Conservation (phyloP, 768 basidiomycete genomes). For the Podaxis rugospora region DNA sequence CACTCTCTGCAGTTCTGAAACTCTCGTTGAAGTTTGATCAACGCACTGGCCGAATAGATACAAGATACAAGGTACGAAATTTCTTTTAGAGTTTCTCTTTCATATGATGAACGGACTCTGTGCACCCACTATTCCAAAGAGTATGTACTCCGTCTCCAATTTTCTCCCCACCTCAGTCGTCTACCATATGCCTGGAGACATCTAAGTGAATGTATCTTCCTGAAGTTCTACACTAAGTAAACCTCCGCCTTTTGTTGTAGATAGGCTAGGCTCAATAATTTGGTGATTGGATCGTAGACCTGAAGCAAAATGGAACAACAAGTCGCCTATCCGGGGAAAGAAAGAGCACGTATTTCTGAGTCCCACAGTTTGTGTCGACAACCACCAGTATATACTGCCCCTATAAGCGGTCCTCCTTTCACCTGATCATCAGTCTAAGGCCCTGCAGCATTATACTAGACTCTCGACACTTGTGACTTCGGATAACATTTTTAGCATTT, state of each 20-base stretch:
- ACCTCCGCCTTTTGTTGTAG: too few relatives aligned
- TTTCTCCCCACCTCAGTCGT: too few relatives aligned
- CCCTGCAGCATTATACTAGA: slow-evolving; percentile 73
- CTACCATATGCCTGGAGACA: too few relatives aligned
- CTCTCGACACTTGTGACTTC: slow-evolving; percentile 57
- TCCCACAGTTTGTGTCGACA: slow-evolving; percentile 81
- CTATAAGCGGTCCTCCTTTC: slow-evolving; percentile 45
- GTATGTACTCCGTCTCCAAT: too few relatives aligned
- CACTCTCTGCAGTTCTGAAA: neutral
- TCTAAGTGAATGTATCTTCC: too few relatives aligned
- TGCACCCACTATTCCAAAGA: too few relatives aligned
- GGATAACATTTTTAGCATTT: slow-evolving; percentile 81
- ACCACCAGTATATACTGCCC: slow-evolving; percentile 88
- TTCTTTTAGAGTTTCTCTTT: too few relatives aligned
- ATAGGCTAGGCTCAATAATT: neutral
- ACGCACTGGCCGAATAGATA: too few relatives aligned
- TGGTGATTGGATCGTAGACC: neutral
- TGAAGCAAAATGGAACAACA: neutral
- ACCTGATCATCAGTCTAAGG: slow-evolving; percentile 23
- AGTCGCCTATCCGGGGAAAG: neutral
- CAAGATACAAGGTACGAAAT: too few relatives aligned
- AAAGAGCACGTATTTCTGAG: slow-evolving; percentile 64
- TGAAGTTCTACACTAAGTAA: too few relatives aligned
- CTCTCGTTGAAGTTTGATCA: too few relatives aligned
- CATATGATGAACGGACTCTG: too few relatives aligned